Conservation (phyloP, 129 eudicot genomes). For the Mikania micrantha region DNA sequence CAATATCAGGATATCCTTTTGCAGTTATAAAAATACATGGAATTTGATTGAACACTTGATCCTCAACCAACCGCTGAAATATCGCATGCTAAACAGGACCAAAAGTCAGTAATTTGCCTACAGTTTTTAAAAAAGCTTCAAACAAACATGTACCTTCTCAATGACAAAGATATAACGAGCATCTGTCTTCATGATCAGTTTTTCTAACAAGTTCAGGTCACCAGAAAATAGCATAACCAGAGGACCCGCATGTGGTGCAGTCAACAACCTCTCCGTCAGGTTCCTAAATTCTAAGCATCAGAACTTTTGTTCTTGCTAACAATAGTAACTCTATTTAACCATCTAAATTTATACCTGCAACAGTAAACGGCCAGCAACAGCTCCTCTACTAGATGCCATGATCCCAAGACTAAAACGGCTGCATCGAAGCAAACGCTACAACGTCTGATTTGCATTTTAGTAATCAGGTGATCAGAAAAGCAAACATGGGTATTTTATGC, state of each 20-base stretch:
- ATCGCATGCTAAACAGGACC: constrained; percentile 72
- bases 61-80: constrained; percentile 93
- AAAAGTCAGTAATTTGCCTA: constrained; percentile 13
- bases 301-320: constrained; percentile 3
- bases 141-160: constrained; percentile 64
- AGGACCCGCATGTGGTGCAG: constrained; percentile 86
- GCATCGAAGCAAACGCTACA: constrained; percentile 92
- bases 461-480: constrained; percentile 3
- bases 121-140: neutral
- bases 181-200: constrained; percentile 63
- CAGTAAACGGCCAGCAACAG: constrained; percentile 74
- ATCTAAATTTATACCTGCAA: constrained; percentile 50
- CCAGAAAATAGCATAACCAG: constrained; percentile 88
- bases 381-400: constrained; percentile 99
- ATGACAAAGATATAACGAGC: constrained; percentile 85
- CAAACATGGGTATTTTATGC: neutral
- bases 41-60: constrained; percentile 79
- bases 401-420: constrained; percentile 94
- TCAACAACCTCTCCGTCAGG: constrained; percentile 77
- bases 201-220: constrained; percentile 74
- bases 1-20: constrained; percentile 97
- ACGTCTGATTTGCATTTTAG: constrained; percentile 48
- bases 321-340: neutral
- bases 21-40: constrained; percentile 94
- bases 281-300: constrained; percentile 39